Evolutionary conservation across 2,329 filamentous ascomycete species (phyloP).

Genomic region (Pseudopithomyces maydicus): DNA sequence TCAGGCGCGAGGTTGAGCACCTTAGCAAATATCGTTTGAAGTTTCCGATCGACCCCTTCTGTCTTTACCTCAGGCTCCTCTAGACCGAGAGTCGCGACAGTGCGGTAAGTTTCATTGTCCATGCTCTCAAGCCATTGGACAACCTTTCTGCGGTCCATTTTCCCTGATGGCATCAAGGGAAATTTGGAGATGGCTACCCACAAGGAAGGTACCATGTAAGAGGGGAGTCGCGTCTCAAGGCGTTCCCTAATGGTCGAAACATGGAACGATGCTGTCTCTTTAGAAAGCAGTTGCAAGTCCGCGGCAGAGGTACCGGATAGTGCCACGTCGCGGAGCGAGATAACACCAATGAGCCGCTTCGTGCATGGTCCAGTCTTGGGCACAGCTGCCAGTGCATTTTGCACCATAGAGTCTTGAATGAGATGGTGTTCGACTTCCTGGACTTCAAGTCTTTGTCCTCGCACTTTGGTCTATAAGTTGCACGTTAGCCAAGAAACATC

Average conservation of each 20-base stretch:
- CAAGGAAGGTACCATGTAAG: constrained; percentile 42
- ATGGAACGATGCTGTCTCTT: constrained; percentile 28
- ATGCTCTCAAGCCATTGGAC: constrained; percentile 39
- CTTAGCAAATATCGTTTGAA: constrained; percentile 38
- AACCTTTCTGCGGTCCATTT: constrained; percentile 37
- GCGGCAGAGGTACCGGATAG: constrained; percentile 2
- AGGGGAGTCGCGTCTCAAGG: constrained; percentile 33
- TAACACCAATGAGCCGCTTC: constrained; percentile 37
- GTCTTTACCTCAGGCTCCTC: constrained; percentile 19
- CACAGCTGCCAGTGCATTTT: constrained; percentile 36
- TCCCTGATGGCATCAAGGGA: constrained; percentile 37
- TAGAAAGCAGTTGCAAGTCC: constrained; percentile 22
- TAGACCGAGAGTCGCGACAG: constrained; percentile 28
- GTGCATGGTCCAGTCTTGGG: constrained; percentile 34
- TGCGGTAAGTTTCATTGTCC: constrained; percentile 32
- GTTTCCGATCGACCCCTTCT: constrained; percentile 27
- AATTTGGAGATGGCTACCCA: constrained; percentile 37
- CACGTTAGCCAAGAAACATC: neutral
- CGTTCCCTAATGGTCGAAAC: constrained; percentile 32
- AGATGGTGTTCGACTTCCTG: constrained; percentile 54
- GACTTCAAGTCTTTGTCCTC: constrained; percentile 52
- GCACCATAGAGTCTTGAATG: constrained; percentile 30
- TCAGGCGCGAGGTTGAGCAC: constrained; percentile 31
- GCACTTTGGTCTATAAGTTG: constrained; percentile 42
- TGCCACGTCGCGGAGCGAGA: constrained; percentile 29